Conservation (phyloP, 192 early-diverging fungal genomes). For the Chytriomyces sp. region DNA sequence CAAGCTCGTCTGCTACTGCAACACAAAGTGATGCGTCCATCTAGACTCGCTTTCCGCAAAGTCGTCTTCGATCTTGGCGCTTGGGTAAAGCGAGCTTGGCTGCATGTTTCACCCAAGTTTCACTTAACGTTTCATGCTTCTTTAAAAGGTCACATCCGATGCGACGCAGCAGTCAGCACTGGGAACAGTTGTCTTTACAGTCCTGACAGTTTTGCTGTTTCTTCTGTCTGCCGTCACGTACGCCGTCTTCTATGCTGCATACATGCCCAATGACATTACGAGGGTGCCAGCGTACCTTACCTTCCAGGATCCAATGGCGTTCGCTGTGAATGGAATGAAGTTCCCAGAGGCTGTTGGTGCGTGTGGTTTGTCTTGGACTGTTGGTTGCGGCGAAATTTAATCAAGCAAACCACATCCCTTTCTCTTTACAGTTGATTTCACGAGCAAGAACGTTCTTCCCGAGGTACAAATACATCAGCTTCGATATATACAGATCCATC, state of each 20-base stretch:
- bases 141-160: conserved; percentile 38
- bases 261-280: conserved; percentile 65
- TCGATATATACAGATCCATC: not conserved
- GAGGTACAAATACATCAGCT: not conserved
- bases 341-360: conserved; percentile 22
- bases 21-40: conserved; percentile 25
- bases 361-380: not conserved
- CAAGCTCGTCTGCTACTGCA: conserved; percentile 27
- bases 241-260: conserved; percentile 62
- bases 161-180: conserved; percentile 47
- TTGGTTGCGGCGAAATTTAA: not conserved
- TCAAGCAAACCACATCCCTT: not conserved
- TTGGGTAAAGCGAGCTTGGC: conserved; percentile 10
- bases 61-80: conserved; percentile 29
- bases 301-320: conserved; percentile 37
- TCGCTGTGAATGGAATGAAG: not conserved
- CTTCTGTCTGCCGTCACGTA: conserved; percentile 48
- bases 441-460: conserved; percentile 16
- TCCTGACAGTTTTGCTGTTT: conserved; percentile 37
- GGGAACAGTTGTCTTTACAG: conserved; percentile 43
- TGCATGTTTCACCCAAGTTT: not conserved
- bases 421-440: conserved; percentile 11
- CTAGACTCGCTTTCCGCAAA: conserved; percentile 14
- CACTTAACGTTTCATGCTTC: not conserved
- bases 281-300: conserved; percentile 62